These are phyloP conservation scores for Auxenochlorella protothecoides DNA, from an alignment of 139 green algal species.

Conservation along the genomic window DNA sequence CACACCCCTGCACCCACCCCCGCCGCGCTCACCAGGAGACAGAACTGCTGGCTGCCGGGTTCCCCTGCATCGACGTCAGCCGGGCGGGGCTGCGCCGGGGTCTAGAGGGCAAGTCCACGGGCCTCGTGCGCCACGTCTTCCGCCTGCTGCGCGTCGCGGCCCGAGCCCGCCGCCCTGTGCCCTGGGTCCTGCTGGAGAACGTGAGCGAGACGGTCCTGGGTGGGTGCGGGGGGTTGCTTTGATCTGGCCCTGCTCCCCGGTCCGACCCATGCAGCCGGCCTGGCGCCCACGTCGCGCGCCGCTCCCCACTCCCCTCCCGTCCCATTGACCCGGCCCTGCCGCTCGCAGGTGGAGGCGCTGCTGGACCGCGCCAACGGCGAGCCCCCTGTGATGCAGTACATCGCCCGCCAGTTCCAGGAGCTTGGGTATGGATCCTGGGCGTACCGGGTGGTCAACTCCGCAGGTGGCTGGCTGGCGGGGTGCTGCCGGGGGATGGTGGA, in stretches of 20 bases:
- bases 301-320: neutral
- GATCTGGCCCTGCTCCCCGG: no score
- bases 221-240: no score
- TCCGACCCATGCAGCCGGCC: no score
- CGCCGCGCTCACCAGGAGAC: conserved; percentile 37
- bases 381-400: conserved; percentile 23
- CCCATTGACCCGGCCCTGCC: neutral
- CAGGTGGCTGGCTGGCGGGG: conserved; percentile 20
- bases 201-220: conserved; percentile 23
- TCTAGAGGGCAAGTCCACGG: conserved; percentile 54
- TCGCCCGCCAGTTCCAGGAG: conserved; percentile 49
- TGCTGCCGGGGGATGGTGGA: neutral
- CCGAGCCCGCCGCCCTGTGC: conserved; percentile 38
- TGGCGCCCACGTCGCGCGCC: neutral
- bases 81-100: conserved; percentile 53
- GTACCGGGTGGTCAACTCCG: conserved; percentile 57
- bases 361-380: conserved; percentile 42
- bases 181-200: conserved; percentile 90
- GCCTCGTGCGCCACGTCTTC: conserved; percentile 77
- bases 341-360: conserved; percentile 62
- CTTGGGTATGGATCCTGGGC: conserved; percentile 74
- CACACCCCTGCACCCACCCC: no score
- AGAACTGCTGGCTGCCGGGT: conserved; percentile 73
- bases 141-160: conserved; percentile 49
- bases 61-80: conserved; percentile 82